Percentiles rank a stretch among this genome's conserved stretches.
Conservation (phyloP, 164 flowering plant species). For the Chloranthus sessilifolius region DNA sequence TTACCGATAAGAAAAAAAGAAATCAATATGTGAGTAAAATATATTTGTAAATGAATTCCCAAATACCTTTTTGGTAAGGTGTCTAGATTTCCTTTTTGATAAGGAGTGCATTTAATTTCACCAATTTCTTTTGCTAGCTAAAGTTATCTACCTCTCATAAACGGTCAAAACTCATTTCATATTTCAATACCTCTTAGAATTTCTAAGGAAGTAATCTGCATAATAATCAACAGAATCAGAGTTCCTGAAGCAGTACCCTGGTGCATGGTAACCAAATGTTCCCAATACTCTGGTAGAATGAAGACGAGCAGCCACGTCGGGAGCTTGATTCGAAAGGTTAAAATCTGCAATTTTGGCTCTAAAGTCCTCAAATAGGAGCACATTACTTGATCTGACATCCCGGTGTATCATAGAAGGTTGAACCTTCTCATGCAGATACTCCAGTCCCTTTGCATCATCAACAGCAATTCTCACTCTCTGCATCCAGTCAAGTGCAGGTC, state of each 20-base stretch:
- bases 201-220: no score
- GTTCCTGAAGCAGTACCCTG: slow-evolving; percentile 59
- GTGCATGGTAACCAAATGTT: slow-evolving; percentile 98
- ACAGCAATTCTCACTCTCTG: slow-evolving; percentile 93
- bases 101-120: no score
- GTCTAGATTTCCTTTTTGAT: no score
- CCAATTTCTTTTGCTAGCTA: no score
- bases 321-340: slow-evolving; percentile 94
- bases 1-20: no score
- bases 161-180: no score
- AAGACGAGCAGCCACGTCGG: slow-evolving; percentile 99
- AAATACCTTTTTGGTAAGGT: no score
- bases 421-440: slow-evolving; percentile 86
- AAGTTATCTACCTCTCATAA: no score
- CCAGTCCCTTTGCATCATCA: slow-evolving; percentile 90
- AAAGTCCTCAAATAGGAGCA: slow-evolving; percentile 88
- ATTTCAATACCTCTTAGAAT: no score
- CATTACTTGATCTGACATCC: slow-evolving; percentile 96
- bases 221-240: no score
- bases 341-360: slow-evolving; percentile 97
- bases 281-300: slow-evolving; percentile 98
- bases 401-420: slow-evolving; percentile 90
- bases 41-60: no score
- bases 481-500: slow-evolving; percentile 95
- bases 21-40: no score